Evolutionary conservation across 148 eudicot genomes (phyloP), one percentile per base, ranked within the genome.

Genomic region (Gaultheria prostrata): DNA sequence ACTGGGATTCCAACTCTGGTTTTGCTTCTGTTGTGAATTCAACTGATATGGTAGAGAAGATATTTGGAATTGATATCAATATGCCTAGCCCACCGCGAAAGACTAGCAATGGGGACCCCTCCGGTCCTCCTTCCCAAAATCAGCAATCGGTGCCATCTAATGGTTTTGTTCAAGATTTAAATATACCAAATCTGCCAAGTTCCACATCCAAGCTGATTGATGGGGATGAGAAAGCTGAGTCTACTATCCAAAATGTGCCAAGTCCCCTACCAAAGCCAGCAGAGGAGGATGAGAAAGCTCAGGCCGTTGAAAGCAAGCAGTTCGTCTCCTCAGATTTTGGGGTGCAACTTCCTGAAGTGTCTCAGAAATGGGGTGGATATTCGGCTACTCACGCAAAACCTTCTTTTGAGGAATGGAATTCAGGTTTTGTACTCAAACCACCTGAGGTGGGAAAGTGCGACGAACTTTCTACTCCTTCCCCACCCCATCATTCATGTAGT

Each of bases 301-400:
- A 89, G 59, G 83, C 84, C 59, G 75, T 63, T 67, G 91, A 87
- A 80, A 87, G 81, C 70, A 87, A 86, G 77, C 90, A 79, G 26
- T 69, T 82, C 13, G 82, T 70, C 21, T 78, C 89, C 45, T 39
- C 85, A 73, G 85, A 88, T 84, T 71, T 84, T 6, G 85, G 83
- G 80, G 84, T 91, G 59, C 89, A 86, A 39, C 89, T 87, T 46
- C 87, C 87, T 39, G 90, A 92, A 78, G 82, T 86, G 78, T 85
- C 84, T 61, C 81, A 86, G 79, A 90, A 91, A 82, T 92, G 98
- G 95, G 87, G 81, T 83, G 90, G 91, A 80, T 88, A 82, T 87
- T 85, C 96, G 20, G 54, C 86, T 6, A 56, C 89, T 76, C 88
- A 85, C 71, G 33, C 87, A n/a, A 91, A 90, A 85, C 86, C 86